phyloP scores from a whole-genome alignment of 2,329 filamentous ascomycete species.

The Cadophora sp. region DNA sequence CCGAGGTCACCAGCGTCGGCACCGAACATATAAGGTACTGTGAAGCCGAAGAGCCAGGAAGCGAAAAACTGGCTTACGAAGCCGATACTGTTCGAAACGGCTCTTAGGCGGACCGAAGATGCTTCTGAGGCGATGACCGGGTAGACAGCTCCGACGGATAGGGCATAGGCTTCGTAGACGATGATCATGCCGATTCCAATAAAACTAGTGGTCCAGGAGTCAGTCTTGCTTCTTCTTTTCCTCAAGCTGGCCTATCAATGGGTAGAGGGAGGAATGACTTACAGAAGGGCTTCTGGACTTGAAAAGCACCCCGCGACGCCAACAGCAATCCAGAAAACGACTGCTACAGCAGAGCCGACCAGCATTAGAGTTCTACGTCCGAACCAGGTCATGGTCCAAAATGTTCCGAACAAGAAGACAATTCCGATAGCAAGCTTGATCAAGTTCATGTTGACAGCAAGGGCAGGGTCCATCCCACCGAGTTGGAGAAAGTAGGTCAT shows the following conservation, averaged over 20 bases:
- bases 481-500: not conserved
- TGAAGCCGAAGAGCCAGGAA: constrained; percentile 32
- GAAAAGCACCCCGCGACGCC: not conserved
- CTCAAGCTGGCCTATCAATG: not conserved
- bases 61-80: not conserved
- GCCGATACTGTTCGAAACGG: not conserved
- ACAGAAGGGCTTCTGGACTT: not conserved
- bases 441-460: not conserved
- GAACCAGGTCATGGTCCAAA: not conserved
- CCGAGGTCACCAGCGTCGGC: constrained; percentile 35
- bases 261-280: not conserved
- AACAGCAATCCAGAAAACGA: not conserved
- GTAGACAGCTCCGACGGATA: not conserved
- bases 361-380: not conserved
- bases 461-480: not conserved
- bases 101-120: not conserved
- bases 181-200: not conserved
- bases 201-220: not conserved
- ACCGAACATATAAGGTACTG: constrained; percentile 35
- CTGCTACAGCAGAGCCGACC: not conserved
- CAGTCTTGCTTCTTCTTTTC: not conserved
- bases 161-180: not conserved
- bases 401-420: not conserved
- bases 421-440: not conserved
- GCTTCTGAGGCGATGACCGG: not conserved